These are phyloP conservation scores for Vigna mungo DNA, from an alignment of 306 rosid genomes.

Conservation along the genomic window DNA sequence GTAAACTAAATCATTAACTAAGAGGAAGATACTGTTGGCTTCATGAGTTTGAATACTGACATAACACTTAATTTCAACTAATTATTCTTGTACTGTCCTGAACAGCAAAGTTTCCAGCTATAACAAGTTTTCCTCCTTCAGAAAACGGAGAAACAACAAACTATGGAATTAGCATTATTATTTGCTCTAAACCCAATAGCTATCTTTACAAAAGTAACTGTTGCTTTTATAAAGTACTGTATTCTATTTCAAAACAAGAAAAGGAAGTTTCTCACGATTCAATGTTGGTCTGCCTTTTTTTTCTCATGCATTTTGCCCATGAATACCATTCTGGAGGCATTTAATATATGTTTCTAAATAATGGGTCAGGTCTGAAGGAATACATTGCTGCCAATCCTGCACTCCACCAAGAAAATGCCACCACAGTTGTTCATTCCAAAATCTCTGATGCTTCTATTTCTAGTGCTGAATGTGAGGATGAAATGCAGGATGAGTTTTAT, in stretches of 20 bases:
- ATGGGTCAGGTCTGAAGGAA: constrained; percentile 84
- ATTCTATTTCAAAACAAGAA: constrained; percentile 27
- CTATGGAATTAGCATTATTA: not conserved
- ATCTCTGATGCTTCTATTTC: constrained; percentile 64
- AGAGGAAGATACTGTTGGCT: not conserved
- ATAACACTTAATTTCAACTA: not conserved
- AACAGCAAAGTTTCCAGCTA: not conserved
- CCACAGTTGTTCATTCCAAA: constrained; percentile 68
- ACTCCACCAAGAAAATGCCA: constrained; percentile 62
- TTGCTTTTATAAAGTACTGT: not conserved
- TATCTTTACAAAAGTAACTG: not conserved
- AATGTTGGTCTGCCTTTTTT: constrained; percentile 12
- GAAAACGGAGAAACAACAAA: not conserved
- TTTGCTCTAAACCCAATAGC: not conserved
- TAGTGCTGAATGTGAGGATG: constrained; percentile 67
- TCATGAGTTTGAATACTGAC: not conserved
- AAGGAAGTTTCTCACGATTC: constrained; percentile 9
- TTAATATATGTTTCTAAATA: constrained; percentile 40
- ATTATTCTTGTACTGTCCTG: not conserved
- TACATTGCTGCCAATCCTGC: constrained; percentile 85
- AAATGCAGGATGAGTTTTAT: constrained; percentile 85
- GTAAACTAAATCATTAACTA: not conserved
- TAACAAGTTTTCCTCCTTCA: not conserved
- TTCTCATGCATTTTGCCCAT: constrained; percentile 16
- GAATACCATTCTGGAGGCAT: constrained; percentile 35